Conservation (phyloP, 257 asterid species). For the Solanum okadae region DNA sequence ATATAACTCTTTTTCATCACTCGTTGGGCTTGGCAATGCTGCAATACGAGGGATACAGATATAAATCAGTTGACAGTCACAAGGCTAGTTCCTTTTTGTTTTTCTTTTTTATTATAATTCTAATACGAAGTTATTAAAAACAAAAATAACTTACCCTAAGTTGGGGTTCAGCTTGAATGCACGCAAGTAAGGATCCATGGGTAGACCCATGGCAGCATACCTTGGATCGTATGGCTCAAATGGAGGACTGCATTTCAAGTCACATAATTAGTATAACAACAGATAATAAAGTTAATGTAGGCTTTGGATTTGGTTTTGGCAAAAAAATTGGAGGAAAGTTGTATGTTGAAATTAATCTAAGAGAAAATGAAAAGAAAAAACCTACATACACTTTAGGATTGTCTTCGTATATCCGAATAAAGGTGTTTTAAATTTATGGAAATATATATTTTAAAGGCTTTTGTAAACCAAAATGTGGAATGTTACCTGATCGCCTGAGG, state of each 20-base stretch:
- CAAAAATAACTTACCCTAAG: not conserved
- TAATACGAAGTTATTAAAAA: not conserved
- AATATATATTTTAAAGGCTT: not conserved
- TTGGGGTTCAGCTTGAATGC: not conserved
- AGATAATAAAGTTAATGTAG: not conserved
- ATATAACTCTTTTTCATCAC: not conserved
- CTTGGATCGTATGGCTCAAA: not conserved
- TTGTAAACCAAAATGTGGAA: not conserved
- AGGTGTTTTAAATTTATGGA: not conserved
- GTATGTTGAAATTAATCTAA: not conserved
- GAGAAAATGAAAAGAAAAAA: not conserved
- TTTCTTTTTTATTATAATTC: not conserved
- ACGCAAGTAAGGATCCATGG: not conserved
- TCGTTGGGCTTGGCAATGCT: not conserved
- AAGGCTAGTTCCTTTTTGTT: not conserved
- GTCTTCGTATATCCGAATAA: not conserved
- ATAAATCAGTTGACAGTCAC: not conserved
- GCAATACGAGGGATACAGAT: not conserved
- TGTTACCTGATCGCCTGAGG: not conserved
- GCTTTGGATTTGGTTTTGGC: not conserved
- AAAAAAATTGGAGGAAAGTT: not conserved
- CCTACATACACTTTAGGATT: not conserved
- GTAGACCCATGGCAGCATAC: not conserved
- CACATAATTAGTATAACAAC: not conserved
- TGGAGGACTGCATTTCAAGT: not conserved